A percentile compares a stretch with the other conserved stretches of the same genome.
These are phyloP conservation scores for Aspergillus campestris DNA, from an alignment of 495 filamentous ascomycete species.

Conservation along the genomic window DNA sequence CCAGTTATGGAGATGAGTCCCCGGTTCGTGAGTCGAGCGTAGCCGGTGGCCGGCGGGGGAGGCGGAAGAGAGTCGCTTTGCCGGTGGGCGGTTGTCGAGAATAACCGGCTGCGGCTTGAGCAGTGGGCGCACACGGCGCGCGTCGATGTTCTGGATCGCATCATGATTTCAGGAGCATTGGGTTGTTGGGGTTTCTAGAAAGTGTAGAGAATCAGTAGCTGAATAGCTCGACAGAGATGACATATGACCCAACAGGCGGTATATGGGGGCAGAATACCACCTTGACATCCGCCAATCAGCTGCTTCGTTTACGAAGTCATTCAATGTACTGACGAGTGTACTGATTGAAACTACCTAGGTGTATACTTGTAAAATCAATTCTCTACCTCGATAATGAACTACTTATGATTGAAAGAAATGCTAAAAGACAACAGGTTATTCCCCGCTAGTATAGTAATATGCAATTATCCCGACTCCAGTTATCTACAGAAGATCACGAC, in stretches of 20 bases:
- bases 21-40: conserved; percentile 54
- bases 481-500: not conserved
- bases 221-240: conserved; percentile 1
- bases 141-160: conserved; percentile 20
- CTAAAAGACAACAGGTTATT: too few relatives aligned
- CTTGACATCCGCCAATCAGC: not conserved
- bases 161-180: conserved; percentile 14
- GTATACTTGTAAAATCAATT: too few relatives aligned
- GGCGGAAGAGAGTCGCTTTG: conserved; percentile 16
- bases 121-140: conserved; percentile 22
- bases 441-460: too few relatives aligned
- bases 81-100: conserved; percentile 24
- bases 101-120: conserved; percentile 15
- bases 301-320: not conserved
- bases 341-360: too few relatives aligned
- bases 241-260: conserved; percentile 15
- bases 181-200: not conserved
- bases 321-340: too few relatives aligned
- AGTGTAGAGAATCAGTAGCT: not conserved
- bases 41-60: conserved; percentile 30
- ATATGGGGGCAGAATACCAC: conserved; percentile 18
- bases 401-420: too few relatives aligned
- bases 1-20: conserved; percentile 72
- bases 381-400: too few relatives aligned
- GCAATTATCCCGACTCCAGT: not conserved